Evolutionary conservation across 305 asterid genomes (phyloP), one percentile per base, ranked within the genome.

Genomic region (Solanum hybrid): DNA sequence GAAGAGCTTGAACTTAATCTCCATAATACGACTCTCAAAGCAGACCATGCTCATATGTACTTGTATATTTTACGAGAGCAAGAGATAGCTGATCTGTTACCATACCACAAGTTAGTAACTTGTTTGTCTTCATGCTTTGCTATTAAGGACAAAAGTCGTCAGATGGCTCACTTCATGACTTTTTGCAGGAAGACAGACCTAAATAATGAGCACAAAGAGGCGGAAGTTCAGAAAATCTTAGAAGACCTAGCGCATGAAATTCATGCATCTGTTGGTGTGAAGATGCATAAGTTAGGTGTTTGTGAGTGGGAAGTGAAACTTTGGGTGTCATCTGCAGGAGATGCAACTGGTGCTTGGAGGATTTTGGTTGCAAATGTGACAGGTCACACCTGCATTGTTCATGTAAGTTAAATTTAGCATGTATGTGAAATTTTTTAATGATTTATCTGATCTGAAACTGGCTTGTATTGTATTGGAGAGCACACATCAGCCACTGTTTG

Each of bases 291-390:
- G 37, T 94, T 98, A 91, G 98, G 98, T 60, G 99, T 95, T 64
- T 95, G 94, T 89, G 97, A 96, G 95, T 98, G 99, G 97, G 99
- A 98, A 91, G 96, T 95, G 88, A 96, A 96, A 94, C 98, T 98
- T 89, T 93, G 99, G 95, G 92, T 98, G 92, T 93, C 99, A 86
- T 96, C 99, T 37, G 93, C 93, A 66, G 98, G 99, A 91, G 96
- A 94, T 79, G 98, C 99, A 88, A 95, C 95, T 87, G 99, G 99
- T 91, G 98, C 98, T 73, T 98, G 99, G 99, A 96, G 98, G 92
- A 95, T 96, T 86, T 96, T 94, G 91, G 96, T 95, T 90, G 92
- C 96, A 34, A 96, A 96, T 90, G 99, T 95, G 89, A 96, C 98
- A 10, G 98, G 99, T 85, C 98, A 96, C 91, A 96, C 99, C 90